Base-by-base conservation (phyloP, 2,329 filamentous ascomycete species). In the Onygenales sp. region DNA sequence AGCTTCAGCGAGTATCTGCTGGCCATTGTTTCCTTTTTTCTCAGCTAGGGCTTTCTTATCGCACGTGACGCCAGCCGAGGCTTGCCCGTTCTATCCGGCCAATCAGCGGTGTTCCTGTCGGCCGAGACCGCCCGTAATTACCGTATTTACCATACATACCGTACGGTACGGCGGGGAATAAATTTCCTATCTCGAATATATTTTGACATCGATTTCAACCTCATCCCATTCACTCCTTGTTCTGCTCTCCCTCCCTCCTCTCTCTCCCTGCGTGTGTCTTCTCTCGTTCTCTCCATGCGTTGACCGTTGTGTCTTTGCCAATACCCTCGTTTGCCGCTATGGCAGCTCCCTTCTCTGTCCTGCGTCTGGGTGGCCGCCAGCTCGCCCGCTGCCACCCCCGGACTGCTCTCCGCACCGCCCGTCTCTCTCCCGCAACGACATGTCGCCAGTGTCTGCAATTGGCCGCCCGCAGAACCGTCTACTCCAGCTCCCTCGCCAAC, bases 401-500 rank as follows among this genome's bases (percentile, higher is more conserved):
- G 37, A 14, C 44, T 43, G 46, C 44, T 9, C 46, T 47, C 31
- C 48, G 51, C 42, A 34, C 54, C 13, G 40, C 51, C 8, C 57
- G 54, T 40, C 59, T 63, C 6, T 65, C 66, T 9, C 62, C 64
- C 52, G 61, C 66, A 54, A 66, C 63, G 17, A 58, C 63, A 32
- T 56, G 59, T 52, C 61, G 64, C 27, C 66, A 66, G 42, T 61
- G 60, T 47, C 52, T 71, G 39, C 60, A 67, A 14, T 51, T 61
- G 11, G 51, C 63, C 21, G 21, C 37, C 2, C 64, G 60, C 46
- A 66, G 70, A 37, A 59, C 61, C 36, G 92, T 98, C 17, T 88
- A 96, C 69, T 90, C 87, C 66, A 95, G 87, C 68, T 95, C 92
- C 0, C 86, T 91, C 4, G 93, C 89, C 6, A 90, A 95, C 61